Conservation (phyloP, 1,284 basidiomycete genomes). For the Sparassis latifolia region DNA sequence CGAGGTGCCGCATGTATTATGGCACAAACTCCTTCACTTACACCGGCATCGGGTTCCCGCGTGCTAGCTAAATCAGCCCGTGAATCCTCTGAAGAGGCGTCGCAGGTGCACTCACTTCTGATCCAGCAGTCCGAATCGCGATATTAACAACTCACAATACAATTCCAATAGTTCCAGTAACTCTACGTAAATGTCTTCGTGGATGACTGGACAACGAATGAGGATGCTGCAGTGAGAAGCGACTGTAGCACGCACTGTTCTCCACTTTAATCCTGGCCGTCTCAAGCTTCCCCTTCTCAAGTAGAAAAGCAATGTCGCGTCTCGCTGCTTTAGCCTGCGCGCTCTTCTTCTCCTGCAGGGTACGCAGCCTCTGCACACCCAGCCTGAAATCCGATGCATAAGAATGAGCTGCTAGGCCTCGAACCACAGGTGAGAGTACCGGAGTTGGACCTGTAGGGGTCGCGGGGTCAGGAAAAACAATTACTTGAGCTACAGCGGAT, state of each 20-base stretch:
- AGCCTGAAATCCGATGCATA: slow-evolving; percentile 43
- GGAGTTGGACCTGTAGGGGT: slow-evolving; percentile 52
- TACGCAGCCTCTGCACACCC: slow-evolving; percentile 85
- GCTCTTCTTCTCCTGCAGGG: slow-evolving; percentile 89
- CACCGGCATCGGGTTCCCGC: slow-evolving; percentile 78
- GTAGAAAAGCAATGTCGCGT: slow-evolving; percentile 71
- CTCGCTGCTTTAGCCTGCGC: slow-evolving; percentile 83
- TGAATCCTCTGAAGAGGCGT: slow-evolving; percentile 2
- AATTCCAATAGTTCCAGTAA: slow-evolving; percentile 90
- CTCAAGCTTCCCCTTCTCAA: slow-evolving; percentile 78
- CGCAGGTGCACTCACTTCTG: slow-evolving; percentile 48
- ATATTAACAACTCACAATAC: slow-evolving; percentile 89
- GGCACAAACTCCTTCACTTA: slow-evolving; percentile 70
- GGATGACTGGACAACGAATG: slow-evolving; percentile 50
- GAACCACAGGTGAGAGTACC: slow-evolving; percentile 33
- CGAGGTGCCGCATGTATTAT: slow-evolving; percentile 89
- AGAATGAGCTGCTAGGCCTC: slow-evolving; percentile 14
- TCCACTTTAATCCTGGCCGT: slow-evolving; percentile 82
- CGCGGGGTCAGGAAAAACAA: background rate
- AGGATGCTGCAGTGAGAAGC: slow-evolving; percentile 1
- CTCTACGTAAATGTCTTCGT: slow-evolving; percentile 83
- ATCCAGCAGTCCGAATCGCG: slow-evolving; percentile 89
- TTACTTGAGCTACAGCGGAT: background rate
- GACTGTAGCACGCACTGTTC: slow-evolving; percentile 44
- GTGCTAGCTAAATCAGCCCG: slow-evolving; percentile 36